Conservation (phyloP, 768 basidiomycete genomes). For the Phylloporus rhodoxanthus region DNA sequence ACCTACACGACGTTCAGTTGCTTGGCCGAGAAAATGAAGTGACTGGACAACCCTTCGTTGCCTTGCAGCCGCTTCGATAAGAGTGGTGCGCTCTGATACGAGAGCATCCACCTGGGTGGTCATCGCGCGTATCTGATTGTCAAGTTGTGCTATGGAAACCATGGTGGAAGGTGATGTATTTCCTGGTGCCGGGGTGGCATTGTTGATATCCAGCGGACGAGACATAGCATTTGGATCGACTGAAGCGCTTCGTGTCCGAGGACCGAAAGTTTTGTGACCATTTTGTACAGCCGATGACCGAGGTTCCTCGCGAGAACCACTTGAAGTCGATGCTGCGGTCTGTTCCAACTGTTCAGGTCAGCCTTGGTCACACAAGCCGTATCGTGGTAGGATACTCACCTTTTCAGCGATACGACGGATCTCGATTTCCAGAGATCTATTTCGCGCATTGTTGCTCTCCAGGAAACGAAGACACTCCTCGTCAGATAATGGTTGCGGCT, state of each 20-base stretch:
- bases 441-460: slow-evolving; percentile 35
- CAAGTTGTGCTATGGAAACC: slow-evolving; percentile 28
- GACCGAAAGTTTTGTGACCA: not conserved
- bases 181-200: not conserved
- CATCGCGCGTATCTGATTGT: slow-evolving; percentile 34
- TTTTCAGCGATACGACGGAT: slow-evolving; percentile 34
- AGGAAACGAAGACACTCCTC: slow-evolving; percentile 39
- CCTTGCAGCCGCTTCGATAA: slow-evolving; percentile 21
- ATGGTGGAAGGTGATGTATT: slow-evolving; percentile 5
- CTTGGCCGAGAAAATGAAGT: not conserved
- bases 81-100: slow-evolving; percentile 31
- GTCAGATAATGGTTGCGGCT: slow-evolving; percentile 25
- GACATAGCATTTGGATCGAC: slow-evolving; percentile 15
- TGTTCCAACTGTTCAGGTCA: slow-evolving; percentile 18
- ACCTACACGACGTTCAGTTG: slow-evolving; percentile 1
- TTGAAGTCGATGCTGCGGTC: slow-evolving; percentile 1
- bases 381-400: slow-evolving; percentile 22
- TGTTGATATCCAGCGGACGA: not conserved
- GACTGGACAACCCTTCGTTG: slow-evolving; percentile 20
- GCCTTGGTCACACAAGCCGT: not conserved
- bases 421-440: slow-evolving; percentile 41
- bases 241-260: slow-evolving; percentile 20
- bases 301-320: not conserved
- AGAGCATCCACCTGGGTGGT: slow-evolving; percentile 34
- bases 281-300: not conserved